Percentiles rank a stretch among this genome's conserved stretches.
Conservation (phyloP, 108 stramenopile species). For the Skeletonema potamos region DNA sequence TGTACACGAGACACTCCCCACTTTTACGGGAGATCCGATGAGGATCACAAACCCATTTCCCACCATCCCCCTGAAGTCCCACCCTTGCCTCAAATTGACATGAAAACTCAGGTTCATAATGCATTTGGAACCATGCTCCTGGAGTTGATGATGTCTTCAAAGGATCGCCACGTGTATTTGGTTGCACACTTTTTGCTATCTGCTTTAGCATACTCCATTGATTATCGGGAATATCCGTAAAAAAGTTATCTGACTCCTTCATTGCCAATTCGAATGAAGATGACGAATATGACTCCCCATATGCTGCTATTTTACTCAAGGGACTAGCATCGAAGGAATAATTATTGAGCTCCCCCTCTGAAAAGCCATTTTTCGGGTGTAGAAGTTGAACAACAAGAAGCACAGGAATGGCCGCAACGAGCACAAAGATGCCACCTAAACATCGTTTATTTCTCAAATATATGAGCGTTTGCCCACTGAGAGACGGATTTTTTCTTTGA, state of each 20-base stretch:
- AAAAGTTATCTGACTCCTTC: background rate
- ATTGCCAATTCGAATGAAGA: background rate
- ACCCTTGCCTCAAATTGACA: conserved; percentile 27
- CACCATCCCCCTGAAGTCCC: conserved; percentile 18
- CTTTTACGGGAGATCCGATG: conserved; percentile 12
- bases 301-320: too few relatives aligned
- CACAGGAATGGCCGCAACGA: too few relatives aligned
- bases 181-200: background rate
- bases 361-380: too few relatives aligned
- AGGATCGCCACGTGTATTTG: background rate
- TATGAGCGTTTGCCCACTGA: too few relatives aligned
- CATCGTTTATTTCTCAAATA: too few relatives aligned
- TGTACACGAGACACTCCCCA: conserved; percentile 50
- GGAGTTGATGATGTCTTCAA: background rate
- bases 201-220: background rate
- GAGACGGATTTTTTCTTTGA: too few relatives aligned
- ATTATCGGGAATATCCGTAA: background rate
- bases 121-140: conserved; percentile 16
- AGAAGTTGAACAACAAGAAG: too few relatives aligned
- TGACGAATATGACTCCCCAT: too few relatives aligned
- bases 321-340: too few relatives aligned
- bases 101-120: conserved; percentile 49
- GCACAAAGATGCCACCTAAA: too few relatives aligned
- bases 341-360: too few relatives aligned
- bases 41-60: conserved; percentile 57